Evolutionary conservation across 345 rosid species (phyloP), one percentile per base, ranked within the genome.

Genomic region (Lumnitzera racemosa): DNA sequence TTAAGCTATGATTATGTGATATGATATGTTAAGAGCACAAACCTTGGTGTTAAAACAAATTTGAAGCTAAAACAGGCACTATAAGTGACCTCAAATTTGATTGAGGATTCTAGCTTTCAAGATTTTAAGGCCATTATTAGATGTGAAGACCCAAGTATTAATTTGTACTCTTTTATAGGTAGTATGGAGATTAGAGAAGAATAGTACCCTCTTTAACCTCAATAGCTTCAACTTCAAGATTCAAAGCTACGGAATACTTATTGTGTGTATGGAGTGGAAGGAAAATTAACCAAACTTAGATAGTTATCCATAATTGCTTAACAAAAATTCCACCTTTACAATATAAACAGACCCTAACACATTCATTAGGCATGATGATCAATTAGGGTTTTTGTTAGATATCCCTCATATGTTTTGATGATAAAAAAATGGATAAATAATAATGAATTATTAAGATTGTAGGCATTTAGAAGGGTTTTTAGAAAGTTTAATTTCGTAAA

Each of bases 71-170:
- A 94, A 72, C 96, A 87, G 63, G 88, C 91, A 8, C 71, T 82
- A 9, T 87, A 90, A 27, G 72, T 71, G 36, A 90, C 97, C 36
- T 75, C 86, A 1, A 77, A 63, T 12, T 55, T 88, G 61, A 78
- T 74, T 0, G 96, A 88, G 41, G 95, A 90, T 51, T 81, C 91
- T 0, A 77, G 73, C 73, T 87, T 90, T 71, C 64, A 64, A 43
- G 69, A 82, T 24, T 86, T 90, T 61, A 89, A 72, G 74, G 89
- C 87, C 51, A 47, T 83, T 9, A 76, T 90, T 50, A 84, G 74
- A 71, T 94, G 99, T 55, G 99, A 94, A 80, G 99, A 94, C 61
- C 99, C 97, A 14, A 94, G 90, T 51, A 89, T 96, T 4, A 91
- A 81, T 76, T 72, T 94, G 63, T 94, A 90, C 72, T 69, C 96